Evolutionary conservation across 495 filamentous ascomycete species (phyloP), one percentile per base, ranked within the genome.

Genomic region (Lophiostoma macrostomum): DNA sequence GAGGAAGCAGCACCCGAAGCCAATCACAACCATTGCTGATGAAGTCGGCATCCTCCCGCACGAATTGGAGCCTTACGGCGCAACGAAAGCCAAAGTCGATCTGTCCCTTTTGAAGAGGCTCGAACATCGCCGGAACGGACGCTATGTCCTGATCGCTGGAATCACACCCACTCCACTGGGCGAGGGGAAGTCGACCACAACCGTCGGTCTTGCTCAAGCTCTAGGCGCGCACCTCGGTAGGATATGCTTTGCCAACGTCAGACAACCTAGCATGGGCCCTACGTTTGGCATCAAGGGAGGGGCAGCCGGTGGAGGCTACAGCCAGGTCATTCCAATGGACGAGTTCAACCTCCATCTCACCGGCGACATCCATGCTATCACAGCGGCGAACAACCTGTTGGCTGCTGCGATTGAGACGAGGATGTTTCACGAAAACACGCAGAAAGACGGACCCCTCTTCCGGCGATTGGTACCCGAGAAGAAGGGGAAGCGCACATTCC

Each of bases 201-300:
- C 93, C 12, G 82, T 98, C 74, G 93, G 93, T 64, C 76, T 98
- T 36, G 86, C 88, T 22, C 93, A 98, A 69, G 93, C 93, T n/a
- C 76, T 98, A 31, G 88, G 88, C 34, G 91, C 84, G 41, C 91
- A 96, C 57, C 72, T 98, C 56, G 84, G 84, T 53, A 84, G 87
- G 24, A 78, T 98, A 61, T 84, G 82, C 11, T 97, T 98, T 64
- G 91, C 93, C 69, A 98, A 98, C 62, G 93, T 98, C 43, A 82
- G 93, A 39, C 93, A 98, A 72, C 93, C 93, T 24, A 94, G 88
- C 64, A 93, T 96, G 75, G 93, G 93, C 8, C 93, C 93, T 43
- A 98, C 93, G 0, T 98, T 98, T 65, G 93, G 93, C 64, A 96
- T 98, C 76, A 98, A 98, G 74, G 93, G 93, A 36, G 93, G 93